Base-by-base conservation (phyloP, 108 stramenopile genomes). In the Fragilaria radians region DNA sequence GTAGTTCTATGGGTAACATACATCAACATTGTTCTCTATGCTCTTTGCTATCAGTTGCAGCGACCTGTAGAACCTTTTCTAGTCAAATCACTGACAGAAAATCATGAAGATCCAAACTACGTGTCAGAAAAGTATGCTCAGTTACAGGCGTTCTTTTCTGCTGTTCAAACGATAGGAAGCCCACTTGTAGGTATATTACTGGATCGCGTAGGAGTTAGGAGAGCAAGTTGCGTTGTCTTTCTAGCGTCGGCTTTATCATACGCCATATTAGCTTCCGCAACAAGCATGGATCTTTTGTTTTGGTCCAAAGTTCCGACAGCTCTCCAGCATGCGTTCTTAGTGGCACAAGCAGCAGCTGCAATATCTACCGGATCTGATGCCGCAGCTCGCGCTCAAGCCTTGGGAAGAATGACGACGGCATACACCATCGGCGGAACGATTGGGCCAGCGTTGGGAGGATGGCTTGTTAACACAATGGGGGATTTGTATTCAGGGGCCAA, bases 51-150 rank as follows among this genome's bases (percentile, higher is more conserved):
- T 61, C 89, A 91, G 59, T 63, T 91, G 5, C 89, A 91, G 50
- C 69, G 86, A 14, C 86, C 86, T 3, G 76, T 91, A 9, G 89
- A 87, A 61, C 86, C 89, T 5, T 91, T 80, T 73, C 66, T 88
- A 46, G 80, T 91, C 46, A 51, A 74, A 27, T 69, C 75, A 2
- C 67, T 86, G 31, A 58, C 48, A 1, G 61, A 52, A 57, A 51
- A 52, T 9, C 49, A 59, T 30, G 61, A 57, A 14, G 60, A 57
- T 22, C 63, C 66, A 34, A 73, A 73, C 52, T 54, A 65, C 25
- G 65, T 80, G 31, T 74, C 68, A 45, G 57, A 57, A 57, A 78
- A 67, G 7, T 91, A 91, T 57, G 89, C 83, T 0, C 68, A 70
- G 19, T 59, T 91, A 18, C 80, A 85, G 52, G 83, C 89, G 51